A percentile compares a stretch with the other conserved stretches of the same genome.
Evolutionary conservation across 805 yeast species (phyloP).

Genomic region (Blastobotrys mokoenaii): DNA sequence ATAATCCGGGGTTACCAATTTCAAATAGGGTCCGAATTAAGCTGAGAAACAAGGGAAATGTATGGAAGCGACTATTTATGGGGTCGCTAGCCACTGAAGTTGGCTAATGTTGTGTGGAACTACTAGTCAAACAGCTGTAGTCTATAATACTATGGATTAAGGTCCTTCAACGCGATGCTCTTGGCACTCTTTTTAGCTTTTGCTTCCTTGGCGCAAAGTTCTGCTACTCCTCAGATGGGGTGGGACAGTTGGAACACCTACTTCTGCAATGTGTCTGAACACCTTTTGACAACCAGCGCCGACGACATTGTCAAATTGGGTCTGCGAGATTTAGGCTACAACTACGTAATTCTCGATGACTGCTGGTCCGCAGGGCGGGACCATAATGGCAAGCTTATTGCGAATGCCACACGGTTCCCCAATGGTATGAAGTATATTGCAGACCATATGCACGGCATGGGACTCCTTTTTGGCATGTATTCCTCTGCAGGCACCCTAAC

Average conservation of each 20-base stretch:
- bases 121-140: too few species aligned
- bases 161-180: too few species aligned
- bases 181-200: too few species aligned
- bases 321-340: constrained; percentile 24
- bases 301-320: constrained; percentile 21
- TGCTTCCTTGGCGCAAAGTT: too few species aligned
- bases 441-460: constrained; percentile 22
- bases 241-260: constrained; percentile 28
- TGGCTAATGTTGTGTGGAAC: too few species aligned
- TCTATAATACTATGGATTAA: too few species aligned
- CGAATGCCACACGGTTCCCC: constrained; percentile 24
- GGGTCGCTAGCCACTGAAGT: too few species aligned
- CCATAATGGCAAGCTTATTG: constrained; percentile 15
- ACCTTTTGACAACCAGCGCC: constrained; percentile 21
- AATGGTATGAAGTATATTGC: constrained; percentile 22
- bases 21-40: too few species aligned
- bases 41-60: too few species aligned
- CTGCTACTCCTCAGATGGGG: constrained; percentile 23
- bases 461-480: constrained; percentile 28
- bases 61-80: too few species aligned
- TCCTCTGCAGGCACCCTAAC: constrained; percentile 29
- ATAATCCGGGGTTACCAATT: too few species aligned
- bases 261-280: constrained; percentile 24
- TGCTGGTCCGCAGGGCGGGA: constrained; percentile 24
- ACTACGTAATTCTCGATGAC: constrained; percentile 28